Percentiles rank a stretch among this genome's conserved stretches.
phyloP scores from a whole-genome alignment of 805 yeast genomes.

The Myxozyma geophila region DNA sequence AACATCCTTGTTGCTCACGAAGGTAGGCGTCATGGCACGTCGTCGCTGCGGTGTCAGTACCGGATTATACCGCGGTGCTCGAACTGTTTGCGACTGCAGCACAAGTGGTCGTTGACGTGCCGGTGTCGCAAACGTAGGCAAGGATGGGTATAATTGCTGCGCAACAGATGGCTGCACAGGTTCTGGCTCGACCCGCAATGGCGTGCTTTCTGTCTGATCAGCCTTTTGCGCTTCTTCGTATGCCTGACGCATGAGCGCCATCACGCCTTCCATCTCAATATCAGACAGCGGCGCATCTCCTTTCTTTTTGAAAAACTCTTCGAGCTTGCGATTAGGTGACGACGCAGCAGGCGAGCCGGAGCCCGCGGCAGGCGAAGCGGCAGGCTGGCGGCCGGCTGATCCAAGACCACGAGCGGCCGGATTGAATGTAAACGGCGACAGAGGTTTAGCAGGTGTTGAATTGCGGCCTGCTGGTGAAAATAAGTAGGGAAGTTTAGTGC shows the following conservation, averaged over 20 bases:
- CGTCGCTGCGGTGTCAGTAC: slow-evolving; percentile 31
- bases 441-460: slow-evolving; percentile 3
- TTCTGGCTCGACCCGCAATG: slow-evolving; percentile 25
- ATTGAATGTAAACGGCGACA: slow-evolving; percentile 13
- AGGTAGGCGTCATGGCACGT: slow-evolving; percentile 19
- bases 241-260: slow-evolving; percentile 57
- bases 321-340: slow-evolving; percentile 63
- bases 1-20: slow-evolving; percentile 4
- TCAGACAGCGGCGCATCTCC: slow-evolving; percentile 77
- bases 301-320: slow-evolving; percentile 70
- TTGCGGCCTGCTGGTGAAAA: slow-evolving; percentile 22
- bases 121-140: slow-evolving; percentile 27
- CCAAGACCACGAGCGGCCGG: background rate
- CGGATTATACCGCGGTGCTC: slow-evolving; percentile 37
- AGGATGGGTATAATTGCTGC: slow-evolving; percentile 27
- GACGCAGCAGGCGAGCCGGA: slow-evolving; percentile 9
- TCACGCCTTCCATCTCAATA: slow-evolving; percentile 80
- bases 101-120: slow-evolving; percentile 19
- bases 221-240: slow-evolving; percentile 37
- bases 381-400: background rate
- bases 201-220: slow-evolving; percentile 30
- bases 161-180: slow-evolving; percentile 18
- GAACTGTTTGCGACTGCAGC: slow-evolving; percentile 14
- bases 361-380: too few relatives aligned
- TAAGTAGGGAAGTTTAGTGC: slow-evolving; percentile 17